Percentiles rank a stretch among this genome's conserved stretches.
phyloP scores from a whole-genome alignment of 1,139 yeast species.

The Yamadazyma sp. region DNA sequence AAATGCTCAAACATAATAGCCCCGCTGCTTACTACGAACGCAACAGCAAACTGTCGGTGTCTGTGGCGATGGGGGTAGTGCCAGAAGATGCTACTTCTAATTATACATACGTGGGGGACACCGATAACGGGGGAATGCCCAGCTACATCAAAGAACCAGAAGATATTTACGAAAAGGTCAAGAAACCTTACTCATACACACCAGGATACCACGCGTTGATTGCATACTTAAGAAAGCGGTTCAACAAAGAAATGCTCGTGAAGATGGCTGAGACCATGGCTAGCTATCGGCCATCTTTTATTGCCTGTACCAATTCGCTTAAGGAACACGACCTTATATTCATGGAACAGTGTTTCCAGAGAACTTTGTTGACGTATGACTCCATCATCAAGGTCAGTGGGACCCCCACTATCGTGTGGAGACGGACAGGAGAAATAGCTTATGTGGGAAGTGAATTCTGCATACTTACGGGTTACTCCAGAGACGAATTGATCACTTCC shows the following conservation, averaged over 20 bases:
- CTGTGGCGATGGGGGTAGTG: conserved; percentile 54
- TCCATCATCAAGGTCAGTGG: conserved; percentile 82
- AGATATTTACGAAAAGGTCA: conserved; percentile 75
- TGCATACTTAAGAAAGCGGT: conserved; percentile 69
- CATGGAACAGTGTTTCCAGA: conserved; percentile 94
- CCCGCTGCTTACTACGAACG: conserved; percentile 43
- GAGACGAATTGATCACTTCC: conserved; percentile 56
- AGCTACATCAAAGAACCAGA: conserved; percentile 61
- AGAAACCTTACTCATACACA: conserved; percentile 80
- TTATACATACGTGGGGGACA: conserved; percentile 23
- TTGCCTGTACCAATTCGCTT: conserved; percentile 85
- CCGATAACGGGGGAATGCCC: conserved; percentile 13
- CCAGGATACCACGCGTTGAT: conserved; percentile 86
- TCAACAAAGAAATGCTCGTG: conserved; percentile 68
- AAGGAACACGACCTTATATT: conserved; percentile 90
- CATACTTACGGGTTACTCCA: conserved; percentile 85
- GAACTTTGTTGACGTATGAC: conserved; percentile 86
- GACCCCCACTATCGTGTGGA: conserved; percentile 94
- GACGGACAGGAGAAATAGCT: conserved; percentile 93
- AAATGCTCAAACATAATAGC: conserved; percentile 39
- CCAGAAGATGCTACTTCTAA: conserved; percentile 33
- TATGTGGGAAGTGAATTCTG: conserved; percentile 93
- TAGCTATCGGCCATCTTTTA: conserved; percentile 83
- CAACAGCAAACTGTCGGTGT: conserved; percentile 44
- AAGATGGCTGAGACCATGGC: conserved; percentile 90